These are phyloP conservation scores for Nicotiana paniculata DNA, from an alignment of 257 asterid genomes.

Conservation along the genomic window DNA sequence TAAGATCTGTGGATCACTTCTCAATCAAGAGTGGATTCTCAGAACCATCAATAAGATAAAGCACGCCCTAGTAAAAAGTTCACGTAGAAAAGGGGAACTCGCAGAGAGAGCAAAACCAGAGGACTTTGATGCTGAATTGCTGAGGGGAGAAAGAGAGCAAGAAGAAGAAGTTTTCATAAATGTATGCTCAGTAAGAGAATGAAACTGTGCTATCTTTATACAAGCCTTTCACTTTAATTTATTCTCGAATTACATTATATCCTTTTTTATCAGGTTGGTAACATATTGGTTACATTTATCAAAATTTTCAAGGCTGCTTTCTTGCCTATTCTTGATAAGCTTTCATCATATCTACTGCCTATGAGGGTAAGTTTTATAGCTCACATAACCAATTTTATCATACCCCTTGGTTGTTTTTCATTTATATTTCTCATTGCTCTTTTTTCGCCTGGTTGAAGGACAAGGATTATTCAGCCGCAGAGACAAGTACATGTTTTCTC, in stretches of 20 bases:
- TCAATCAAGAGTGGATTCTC: conserved; percentile 76
- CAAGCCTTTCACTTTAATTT: background rate
- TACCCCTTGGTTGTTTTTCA: too few relatives aligned
- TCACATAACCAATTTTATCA: background rate
- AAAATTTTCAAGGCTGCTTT: conserved; percentile 51
- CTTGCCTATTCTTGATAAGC: conserved; percentile 46
- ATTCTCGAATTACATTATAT: background rate
- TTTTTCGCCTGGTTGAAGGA: too few relatives aligned
- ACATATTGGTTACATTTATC: conserved; percentile 73
- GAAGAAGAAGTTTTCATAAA: background rate
- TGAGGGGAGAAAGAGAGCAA: background rate
- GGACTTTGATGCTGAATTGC: too few relatives aligned
- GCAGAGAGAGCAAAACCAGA: too few relatives aligned
- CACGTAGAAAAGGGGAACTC: too few relatives aligned
- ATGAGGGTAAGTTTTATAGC: conserved; percentile 72
- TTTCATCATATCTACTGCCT: conserved; percentile 81
- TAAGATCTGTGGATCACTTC: too few relatives aligned
- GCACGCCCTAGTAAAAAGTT: conserved; percentile 76
- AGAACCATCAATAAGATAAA: conserved; percentile 82
- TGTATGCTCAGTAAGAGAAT: background rate
- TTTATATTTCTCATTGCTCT: too few relatives aligned
- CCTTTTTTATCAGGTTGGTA: conserved; percentile 52
- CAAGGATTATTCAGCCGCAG: too few relatives aligned
- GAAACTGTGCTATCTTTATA: too few relatives aligned
- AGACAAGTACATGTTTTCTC: too few relatives aligned